These are phyloP conservation scores for Trametes villosa DNA, from an alignment of 768 basidiomycete genomes.

Conservation along the genomic window DNA sequence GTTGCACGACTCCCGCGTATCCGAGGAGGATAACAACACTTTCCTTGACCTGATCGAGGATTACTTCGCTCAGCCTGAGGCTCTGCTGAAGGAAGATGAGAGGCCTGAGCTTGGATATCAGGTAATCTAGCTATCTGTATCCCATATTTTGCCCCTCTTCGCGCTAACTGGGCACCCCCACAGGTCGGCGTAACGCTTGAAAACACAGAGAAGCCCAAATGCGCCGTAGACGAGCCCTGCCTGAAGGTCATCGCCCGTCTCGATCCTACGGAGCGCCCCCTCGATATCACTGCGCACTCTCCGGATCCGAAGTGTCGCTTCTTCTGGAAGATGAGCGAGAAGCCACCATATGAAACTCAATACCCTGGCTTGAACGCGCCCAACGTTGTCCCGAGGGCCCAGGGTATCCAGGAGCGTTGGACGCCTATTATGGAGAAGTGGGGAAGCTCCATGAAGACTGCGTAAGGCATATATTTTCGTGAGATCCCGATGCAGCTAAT, in stretches of 20 bases:
- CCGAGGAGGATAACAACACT: conserved; percentile 74
- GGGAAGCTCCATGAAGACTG: conserved; percentile 86
- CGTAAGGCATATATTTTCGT: conserved; percentile 55
- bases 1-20: conserved; percentile 82
- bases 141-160: neutral
- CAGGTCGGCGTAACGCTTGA: conserved; percentile 90
- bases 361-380: conserved; percentile 79
- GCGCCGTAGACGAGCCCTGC: conserved; percentile 83
- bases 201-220: conserved; percentile 92
- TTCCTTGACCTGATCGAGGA: conserved; percentile 94
- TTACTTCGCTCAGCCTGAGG: conserved; percentile 80
- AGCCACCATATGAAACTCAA: conserved; percentile 75
- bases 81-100: conserved; percentile 72
- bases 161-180: neutral
- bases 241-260: conserved; percentile 76
- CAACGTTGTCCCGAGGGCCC: conserved; percentile 79
- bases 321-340: conserved; percentile 83
- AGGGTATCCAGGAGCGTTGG: conserved; percentile 66
- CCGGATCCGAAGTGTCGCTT: conserved; percentile 96
- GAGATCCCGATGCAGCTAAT: neutral
- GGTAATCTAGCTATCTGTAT: conserved; percentile 46
- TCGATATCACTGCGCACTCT: conserved; percentile 78
- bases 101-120: conserved; percentile 89
- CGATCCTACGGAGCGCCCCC: conserved; percentile 77
- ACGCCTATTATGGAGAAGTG: conserved; percentile 76